Evolutionary conservation across 495 filamentous ascomycete species (phyloP).

Genomic region (Penicillium pancosmium): DNA sequence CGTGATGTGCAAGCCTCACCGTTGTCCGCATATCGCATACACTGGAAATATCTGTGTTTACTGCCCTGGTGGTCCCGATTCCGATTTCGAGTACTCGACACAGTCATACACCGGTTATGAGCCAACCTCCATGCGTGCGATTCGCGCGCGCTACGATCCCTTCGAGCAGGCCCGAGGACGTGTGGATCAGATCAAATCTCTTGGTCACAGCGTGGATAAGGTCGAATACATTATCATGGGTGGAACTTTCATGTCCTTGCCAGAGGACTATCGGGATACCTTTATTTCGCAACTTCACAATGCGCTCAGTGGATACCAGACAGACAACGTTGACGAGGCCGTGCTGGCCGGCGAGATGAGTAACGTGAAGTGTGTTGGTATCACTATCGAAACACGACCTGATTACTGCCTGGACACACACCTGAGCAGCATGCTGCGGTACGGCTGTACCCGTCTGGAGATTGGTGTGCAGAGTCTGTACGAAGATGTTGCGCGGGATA

Average conservation of each 20-base stretch:
- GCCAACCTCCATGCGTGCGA: slow-evolving; percentile 96
- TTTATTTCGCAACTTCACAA: slow-evolving; percentile 98
- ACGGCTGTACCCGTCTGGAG: slow-evolving; percentile 93
- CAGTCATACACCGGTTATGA: slow-evolving; percentile 99
- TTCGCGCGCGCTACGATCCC: slow-evolving; percentile 94
- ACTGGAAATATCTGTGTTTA: slow-evolving; percentile 99
- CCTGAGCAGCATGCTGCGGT: slow-evolving; percentile 90
- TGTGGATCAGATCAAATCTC: slow-evolving; percentile 91
- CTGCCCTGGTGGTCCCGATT: slow-evolving; percentile 95
- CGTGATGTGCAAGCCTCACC: slow-evolving; percentile 99
- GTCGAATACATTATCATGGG: slow-evolving; percentile 99
- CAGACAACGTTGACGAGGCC: slow-evolving; percentile 90
- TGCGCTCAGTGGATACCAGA: slow-evolving; percentile 89
- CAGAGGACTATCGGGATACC: slow-evolving; percentile 82
- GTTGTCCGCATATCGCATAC: slow-evolving; percentile 96
- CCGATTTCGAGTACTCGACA: slow-evolving; percentile 97
- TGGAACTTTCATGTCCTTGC: slow-evolving; percentile 96
- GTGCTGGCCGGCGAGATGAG: slow-evolving; percentile 91
- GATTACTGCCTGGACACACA: slow-evolving; percentile 96
- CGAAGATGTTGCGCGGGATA: slow-evolving; percentile 97
- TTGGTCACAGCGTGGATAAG: slow-evolving; percentile 97
- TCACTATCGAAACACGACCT: slow-evolving; percentile 95
- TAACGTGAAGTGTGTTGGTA: slow-evolving; percentile 94
- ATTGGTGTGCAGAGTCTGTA: slow-evolving; percentile 96
- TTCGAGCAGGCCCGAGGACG: slow-evolving; percentile 96